These are phyloP conservation scores for Fusarium udum DNA, from an alignment of 2,329 filamentous ascomycete species.

Conservation along the genomic window DNA sequence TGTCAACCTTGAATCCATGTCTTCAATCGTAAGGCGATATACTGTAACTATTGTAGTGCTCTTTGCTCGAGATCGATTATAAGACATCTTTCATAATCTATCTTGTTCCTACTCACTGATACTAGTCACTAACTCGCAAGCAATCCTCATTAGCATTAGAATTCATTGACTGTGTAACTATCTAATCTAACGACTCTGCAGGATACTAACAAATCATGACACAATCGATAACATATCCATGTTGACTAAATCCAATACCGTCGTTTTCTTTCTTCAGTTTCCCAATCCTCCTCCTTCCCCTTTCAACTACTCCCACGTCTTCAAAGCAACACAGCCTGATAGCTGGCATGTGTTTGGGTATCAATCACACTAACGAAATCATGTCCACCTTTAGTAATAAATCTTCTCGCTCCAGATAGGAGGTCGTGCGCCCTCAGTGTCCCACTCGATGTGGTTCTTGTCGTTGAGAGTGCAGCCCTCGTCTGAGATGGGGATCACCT, in stretches of 20 bases:
- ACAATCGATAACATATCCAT: neutral
- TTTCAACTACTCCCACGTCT: neutral
- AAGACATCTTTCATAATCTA: neutral
- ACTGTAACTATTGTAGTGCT: no score
- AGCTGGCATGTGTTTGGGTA: conserved; percentile 41
- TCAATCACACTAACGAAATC: conserved; percentile 40
- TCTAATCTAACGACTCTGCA: neutral
- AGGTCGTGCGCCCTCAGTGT: conserved; percentile 53
- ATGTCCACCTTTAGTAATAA: conserved; percentile 49
- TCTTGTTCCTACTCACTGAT: neutral
- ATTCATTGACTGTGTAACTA: conserved; percentile 26
- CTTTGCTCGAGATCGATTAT: no score
- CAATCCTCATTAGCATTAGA: conserved; percentile 28
- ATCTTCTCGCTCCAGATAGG: conserved; percentile 58
- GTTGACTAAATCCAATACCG: neutral
- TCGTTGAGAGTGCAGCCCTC: conserved; percentile 75
- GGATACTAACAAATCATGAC: neutral
- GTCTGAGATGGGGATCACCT: conserved; percentile 76
- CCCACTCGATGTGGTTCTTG: conserved; percentile 62
- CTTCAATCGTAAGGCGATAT: neutral
- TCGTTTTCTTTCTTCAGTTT: neutral
- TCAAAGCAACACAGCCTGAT: conserved; percentile 35
- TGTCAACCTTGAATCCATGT: neutral
- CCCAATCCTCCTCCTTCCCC: neutral
- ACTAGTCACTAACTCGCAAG: neutral